Evolutionary conservation across 2,329 filamentous ascomycete species (phyloP).

Genomic region (Aspergillus fructus): DNA sequence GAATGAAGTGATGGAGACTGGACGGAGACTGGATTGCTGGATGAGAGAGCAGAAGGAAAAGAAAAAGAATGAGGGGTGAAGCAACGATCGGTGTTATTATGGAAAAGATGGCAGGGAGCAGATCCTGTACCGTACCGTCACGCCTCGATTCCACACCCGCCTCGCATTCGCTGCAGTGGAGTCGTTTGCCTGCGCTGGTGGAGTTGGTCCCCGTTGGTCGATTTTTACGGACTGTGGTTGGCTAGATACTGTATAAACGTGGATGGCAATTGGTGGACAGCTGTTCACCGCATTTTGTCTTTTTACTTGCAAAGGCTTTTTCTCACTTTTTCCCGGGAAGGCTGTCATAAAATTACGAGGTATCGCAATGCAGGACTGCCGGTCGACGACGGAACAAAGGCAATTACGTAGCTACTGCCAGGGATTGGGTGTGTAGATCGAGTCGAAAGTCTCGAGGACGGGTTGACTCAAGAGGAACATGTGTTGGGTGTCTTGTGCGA

Average conservation of each 20-base stretch:
- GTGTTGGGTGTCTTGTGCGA: not conserved
- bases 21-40: conserved; percentile 16
- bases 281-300: conserved; percentile 35
- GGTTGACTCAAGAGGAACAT: not conserved
- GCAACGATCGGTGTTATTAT: conserved; percentile 13
- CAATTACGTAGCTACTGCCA: not conserved
- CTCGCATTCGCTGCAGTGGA: conserved; percentile 21
- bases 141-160: conserved; percentile 8
- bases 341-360: conserved; percentile 3
- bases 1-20: conserved; percentile 10
- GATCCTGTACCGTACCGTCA: conserved; percentile 13
- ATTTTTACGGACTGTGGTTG: conserved; percentile 22
- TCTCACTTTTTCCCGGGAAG: conserved; percentile 13
- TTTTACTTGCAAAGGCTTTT: conserved; percentile 3
- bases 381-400: not conserved
- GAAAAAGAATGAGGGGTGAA: conserved; percentile 20
- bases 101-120: conserved; percentile 21
- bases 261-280: conserved; percentile 25
- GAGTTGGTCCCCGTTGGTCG: conserved; percentile 18
- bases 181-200: conserved; percentile 29
- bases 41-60: conserved; percentile 13
- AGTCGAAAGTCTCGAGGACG: not conserved
- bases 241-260: conserved; percentile 14
- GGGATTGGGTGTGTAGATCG: not conserved
- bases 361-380: not conserved